phyloP scores from a whole-genome alignment of 768 basidiomycete genomes.

The Rhodotorula kratochvilovae region DNA sequence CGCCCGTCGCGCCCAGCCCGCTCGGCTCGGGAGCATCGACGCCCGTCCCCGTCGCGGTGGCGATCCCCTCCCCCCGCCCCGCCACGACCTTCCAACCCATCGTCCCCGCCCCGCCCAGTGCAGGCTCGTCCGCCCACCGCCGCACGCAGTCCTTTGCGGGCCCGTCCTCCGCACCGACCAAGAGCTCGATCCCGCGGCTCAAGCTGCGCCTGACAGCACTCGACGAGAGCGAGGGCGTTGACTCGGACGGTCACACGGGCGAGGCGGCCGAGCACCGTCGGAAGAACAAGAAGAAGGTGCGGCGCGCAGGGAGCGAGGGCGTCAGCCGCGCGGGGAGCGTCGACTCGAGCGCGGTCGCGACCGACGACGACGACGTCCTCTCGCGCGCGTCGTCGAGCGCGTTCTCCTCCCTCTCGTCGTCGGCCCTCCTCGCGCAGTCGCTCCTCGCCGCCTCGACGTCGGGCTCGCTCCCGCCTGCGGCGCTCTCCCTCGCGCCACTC shows the following conservation, averaged over 20 bases:
- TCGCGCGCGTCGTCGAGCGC: neutral
- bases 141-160: conserved; percentile 7
- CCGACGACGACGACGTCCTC: neutral
- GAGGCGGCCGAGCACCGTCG: conserved; percentile 28
- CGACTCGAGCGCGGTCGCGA: conserved; percentile 3
- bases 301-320: conserved; percentile 33
- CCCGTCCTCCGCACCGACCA: conserved; percentile 21
- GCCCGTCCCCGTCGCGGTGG: neutral
- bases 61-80: neutral
- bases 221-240: conserved; percentile 30
- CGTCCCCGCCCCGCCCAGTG: neutral
- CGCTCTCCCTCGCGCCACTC: neutral
- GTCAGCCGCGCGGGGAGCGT: conserved; percentile 23
- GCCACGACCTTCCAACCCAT: neutral
- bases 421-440: conserved; percentile 33
- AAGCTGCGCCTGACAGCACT: conserved; percentile 29
- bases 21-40: neutral
- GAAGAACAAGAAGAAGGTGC: conserved; percentile 37
- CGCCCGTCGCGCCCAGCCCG: neutral
- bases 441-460: conserved; percentile 32
- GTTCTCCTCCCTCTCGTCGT: conserved; percentile 23
- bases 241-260: conserved; percentile 35
- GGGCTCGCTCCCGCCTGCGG: neutral
- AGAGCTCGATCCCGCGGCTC: conserved; percentile 24
- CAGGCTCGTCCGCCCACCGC: neutral